Evolutionary conservation across 2,329 filamentous ascomycete species (phyloP).

Genomic region (Hypoxylon sp.): DNA sequence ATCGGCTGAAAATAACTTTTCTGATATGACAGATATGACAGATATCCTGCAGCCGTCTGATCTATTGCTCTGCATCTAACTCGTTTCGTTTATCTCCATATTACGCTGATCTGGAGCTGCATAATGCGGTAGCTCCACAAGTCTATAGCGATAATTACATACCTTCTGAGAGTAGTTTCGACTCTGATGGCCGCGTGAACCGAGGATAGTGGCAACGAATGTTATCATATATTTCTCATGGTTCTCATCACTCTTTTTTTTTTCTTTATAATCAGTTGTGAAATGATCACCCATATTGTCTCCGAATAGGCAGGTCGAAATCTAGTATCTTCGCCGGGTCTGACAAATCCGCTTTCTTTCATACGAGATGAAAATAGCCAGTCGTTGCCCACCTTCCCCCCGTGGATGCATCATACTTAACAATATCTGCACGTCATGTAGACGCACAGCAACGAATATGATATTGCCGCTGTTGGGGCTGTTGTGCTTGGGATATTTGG

Average conservation of each 20-base stretch:
- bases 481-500: slow-evolving; percentile 5
- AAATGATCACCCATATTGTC: slow-evolving; percentile 29
- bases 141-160: slow-evolving; percentile 7
- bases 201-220: slow-evolving; percentile 25
- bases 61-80: slow-evolving; percentile 8
- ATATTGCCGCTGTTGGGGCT: slow-evolving; percentile 5
- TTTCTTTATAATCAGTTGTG: slow-evolving; percentile 21
- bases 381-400: slow-evolving; percentile 27
- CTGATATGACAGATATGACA: background rate
- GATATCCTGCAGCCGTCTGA: background rate
- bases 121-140: slow-evolving; percentile 9
- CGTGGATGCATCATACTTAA: slow-evolving; percentile 24
- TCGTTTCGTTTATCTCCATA: slow-evolving; percentile 16
- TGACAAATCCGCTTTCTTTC: slow-evolving; percentile 28
- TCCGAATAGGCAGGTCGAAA: slow-evolving; percentile 44
- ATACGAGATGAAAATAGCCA: slow-evolving; percentile 22
- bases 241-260: slow-evolving; percentile 1
- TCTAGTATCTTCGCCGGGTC: slow-evolving; percentile 13
- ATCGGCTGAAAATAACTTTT: background rate
- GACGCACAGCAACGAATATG: slow-evolving; percentile 21
- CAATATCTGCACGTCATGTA: slow-evolving; percentile 39
- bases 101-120: slow-evolving; percentile 11
- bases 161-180: slow-evolving; percentile 7
- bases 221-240: slow-evolving; percentile 38
- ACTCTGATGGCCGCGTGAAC: slow-evolving; percentile 9